A percentile compares a stretch with the other conserved stretches of the same genome.
These are phyloP conservation scores for Agaricales sp. DNA, from an alignment of 1,284 basidiomycete genomes.

Conservation along the genomic window DNA sequence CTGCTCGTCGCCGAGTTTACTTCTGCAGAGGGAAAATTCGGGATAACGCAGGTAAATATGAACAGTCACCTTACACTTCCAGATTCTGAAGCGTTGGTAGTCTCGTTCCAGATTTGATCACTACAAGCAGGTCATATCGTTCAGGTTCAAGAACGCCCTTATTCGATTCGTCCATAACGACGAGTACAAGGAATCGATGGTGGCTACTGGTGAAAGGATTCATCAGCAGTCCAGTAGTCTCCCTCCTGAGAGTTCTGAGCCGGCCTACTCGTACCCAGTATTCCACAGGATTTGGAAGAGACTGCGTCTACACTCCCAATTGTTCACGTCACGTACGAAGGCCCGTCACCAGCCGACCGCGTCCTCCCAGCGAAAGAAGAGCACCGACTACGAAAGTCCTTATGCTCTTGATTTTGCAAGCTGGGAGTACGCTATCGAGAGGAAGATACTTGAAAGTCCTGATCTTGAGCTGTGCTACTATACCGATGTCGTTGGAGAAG, in stretches of 20 bases:
- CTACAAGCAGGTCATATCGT: conserved; percentile 68
- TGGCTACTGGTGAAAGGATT: conserved; percentile 51
- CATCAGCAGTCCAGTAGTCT: conserved; percentile 41
- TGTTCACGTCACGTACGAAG: not conserved
- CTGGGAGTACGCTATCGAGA: conserved; percentile 80
- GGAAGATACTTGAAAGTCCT: conserved; percentile 71
- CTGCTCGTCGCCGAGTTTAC: conserved; percentile 75
- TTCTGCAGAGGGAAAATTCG: conserved; percentile 65
- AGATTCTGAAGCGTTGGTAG: conserved; percentile 23
- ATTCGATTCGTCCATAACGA: conserved; percentile 70
- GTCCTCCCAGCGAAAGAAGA: conserved; percentile 18
- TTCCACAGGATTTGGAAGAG: conserved; percentile 21
- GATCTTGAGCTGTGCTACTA: conserved; percentile 76
- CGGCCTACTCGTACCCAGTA: conserved; percentile 11
- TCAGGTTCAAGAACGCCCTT: conserved; percentile 58
- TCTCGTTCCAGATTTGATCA: conserved; percentile 71
- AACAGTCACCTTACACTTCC: conserved; percentile 2
- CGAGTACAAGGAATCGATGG: conserved; percentile 60
- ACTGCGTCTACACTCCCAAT: not conserved
- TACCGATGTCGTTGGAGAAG: conserved; percentile 63
- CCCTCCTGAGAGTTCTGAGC: not conserved
- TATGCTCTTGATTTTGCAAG: conserved; percentile 42
- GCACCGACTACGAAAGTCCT: conserved; percentile 40
- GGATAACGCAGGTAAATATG: conserved; percentile 52
- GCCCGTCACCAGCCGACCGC: not conserved